phyloP scores from a whole-genome alignment of 2,329 filamentous ascomycete genomes.

The Beauveria asiatica region DNA sequence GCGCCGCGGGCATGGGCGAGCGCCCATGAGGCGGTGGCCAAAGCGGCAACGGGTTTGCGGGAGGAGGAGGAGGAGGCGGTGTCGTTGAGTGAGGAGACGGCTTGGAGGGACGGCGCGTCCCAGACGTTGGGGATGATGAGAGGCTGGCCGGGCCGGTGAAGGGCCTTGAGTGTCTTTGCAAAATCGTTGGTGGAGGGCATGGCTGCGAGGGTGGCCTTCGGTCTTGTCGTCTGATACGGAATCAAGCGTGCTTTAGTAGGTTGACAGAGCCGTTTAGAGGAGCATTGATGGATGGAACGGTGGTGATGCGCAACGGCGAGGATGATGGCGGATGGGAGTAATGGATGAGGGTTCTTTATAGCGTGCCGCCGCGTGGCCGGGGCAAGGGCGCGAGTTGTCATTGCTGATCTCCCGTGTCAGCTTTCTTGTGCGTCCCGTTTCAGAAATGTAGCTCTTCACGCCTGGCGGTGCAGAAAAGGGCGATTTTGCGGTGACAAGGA shows the following conservation, averaged over 20 bases:
- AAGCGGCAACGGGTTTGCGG: constrained; percentile 28
- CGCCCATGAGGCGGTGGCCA: constrained; percentile 44
- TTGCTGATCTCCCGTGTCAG: not conserved
- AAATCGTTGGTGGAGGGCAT: constrained; percentile 20
- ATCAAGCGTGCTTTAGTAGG: not conserved
- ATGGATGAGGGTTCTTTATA: not conserved
- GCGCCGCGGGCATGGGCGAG: constrained; percentile 38
- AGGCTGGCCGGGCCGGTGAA: constrained; percentile 43
- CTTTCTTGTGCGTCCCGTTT: not conserved
- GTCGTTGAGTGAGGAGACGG: constrained; percentile 34
- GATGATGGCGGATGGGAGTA: not conserved
- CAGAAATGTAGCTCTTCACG: not conserved
- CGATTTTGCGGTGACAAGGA: not conserved
- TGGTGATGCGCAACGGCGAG: not conserved
- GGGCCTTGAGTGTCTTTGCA: constrained; percentile 30
- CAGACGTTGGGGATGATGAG: constrained; percentile 48
- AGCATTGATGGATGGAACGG: not conserved
- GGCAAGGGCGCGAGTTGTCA: constrained; percentile 1
- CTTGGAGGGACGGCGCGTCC: constrained; percentile 40
- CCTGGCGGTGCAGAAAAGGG: not conserved
- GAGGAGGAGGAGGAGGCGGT: no score
- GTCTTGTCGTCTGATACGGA: not conserved
- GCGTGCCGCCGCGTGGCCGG: not conserved
- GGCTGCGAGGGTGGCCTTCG: not conserved
- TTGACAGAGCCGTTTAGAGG: not conserved